Conservation (phyloP, 2,329 filamentous ascomycete genomes). For the Phyllosticta ampelicida region DNA sequence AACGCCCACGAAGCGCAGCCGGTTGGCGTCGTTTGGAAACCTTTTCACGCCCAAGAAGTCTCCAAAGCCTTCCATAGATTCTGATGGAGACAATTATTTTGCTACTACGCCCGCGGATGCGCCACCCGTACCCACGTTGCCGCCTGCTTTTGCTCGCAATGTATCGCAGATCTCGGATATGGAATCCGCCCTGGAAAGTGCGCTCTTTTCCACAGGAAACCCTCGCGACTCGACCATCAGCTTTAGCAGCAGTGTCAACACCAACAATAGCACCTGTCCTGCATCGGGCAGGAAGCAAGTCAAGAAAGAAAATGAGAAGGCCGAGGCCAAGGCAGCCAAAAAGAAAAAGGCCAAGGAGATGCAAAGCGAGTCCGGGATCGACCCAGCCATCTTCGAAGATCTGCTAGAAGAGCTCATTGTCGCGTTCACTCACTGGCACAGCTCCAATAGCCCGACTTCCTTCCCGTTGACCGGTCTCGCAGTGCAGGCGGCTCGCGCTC, state of each 20-base stretch:
- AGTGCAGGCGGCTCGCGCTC: not conserved
- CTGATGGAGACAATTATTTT: not conserved
- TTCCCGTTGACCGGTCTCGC: not conserved
- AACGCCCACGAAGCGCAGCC: not conserved
- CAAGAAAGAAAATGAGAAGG: not conserved
- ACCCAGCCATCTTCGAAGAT: not conserved
- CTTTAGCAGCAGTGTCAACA: not conserved
- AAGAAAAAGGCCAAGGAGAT: not conserved
- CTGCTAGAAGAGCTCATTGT: not conserved
- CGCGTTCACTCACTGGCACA: not conserved
- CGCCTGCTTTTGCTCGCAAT: not conserved
- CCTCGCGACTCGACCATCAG: not conserved
- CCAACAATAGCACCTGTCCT: not conserved
- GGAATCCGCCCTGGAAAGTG: not conserved
- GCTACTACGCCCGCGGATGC: conserved; percentile 1
- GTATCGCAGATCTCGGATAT: not conserved
- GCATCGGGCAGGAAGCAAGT: no score
- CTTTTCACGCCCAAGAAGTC: not conserved
- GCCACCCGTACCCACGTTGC: not conserved
- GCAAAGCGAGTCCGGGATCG: not conserved
- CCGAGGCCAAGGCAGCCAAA: not conserved
- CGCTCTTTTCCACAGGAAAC: not conserved
- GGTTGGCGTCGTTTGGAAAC: not conserved
- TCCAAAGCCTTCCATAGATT: not conserved
- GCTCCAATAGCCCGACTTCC: not conserved